Percentiles rank a stretch among this genome's conserved stretches.
These are phyloP conservation scores for Populus deltoides DNA, from an alignment of 345 rosid species.

Conservation along the genomic window DNA sequence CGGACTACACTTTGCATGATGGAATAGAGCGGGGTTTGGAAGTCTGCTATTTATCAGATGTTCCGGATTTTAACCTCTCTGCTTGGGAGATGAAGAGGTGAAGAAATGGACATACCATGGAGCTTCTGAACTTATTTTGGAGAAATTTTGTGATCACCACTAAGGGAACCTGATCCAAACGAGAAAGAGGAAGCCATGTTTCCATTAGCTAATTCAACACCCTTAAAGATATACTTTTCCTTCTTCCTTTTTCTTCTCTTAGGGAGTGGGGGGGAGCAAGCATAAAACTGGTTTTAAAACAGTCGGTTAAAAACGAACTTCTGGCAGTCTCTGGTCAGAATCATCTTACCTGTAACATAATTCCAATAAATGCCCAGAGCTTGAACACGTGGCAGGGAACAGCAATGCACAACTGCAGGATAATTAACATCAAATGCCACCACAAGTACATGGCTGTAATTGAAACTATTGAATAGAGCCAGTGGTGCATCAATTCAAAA, in stretches of 20 bases:
- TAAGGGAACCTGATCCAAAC: slow-evolving; percentile 68
- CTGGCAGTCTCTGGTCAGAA: not conserved
- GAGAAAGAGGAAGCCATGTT: not conserved
- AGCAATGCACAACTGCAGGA: slow-evolving; percentile 78
- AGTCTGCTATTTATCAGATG: not conserved
- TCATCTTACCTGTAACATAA: slow-evolving; percentile 82
- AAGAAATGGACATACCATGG: slow-evolving; percentile 56
- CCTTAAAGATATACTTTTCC: not conserved
- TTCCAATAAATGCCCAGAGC: slow-evolving; percentile 92
- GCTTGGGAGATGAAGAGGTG: not conserved
- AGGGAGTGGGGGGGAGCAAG: not conserved
- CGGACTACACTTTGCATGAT: not conserved
- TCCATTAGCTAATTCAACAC: not conserved
- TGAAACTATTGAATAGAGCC: not conserved
- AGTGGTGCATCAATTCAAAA: not conserved
- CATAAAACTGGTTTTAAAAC: not conserved
- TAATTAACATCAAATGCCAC: not conserved
- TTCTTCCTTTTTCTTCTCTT: not conserved
- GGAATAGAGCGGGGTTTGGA: not conserved
- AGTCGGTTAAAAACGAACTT: not conserved
- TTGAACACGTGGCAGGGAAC: slow-evolving; percentile 94
- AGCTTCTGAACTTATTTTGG: slow-evolving; percentile 63
- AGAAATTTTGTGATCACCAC: slow-evolving; percentile 73
- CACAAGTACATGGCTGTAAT: not conserved
- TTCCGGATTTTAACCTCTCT: not conserved